Conservation (phyloP, 345 rosid species). For the Gossypium raimondii region DNA sequence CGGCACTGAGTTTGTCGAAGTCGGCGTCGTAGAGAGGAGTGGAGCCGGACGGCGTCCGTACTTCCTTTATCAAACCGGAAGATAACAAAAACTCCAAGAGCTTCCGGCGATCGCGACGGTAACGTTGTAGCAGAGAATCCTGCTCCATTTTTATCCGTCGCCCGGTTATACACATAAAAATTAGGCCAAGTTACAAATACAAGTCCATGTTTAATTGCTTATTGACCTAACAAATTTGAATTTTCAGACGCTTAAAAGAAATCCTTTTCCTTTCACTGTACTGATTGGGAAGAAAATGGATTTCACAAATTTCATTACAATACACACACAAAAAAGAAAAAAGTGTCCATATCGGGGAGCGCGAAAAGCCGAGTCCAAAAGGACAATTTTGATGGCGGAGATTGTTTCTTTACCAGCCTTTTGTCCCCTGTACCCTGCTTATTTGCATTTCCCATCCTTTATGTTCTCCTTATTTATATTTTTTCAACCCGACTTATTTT, state of each 20-base stretch:
- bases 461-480: neutral
- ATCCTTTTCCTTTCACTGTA: neutral
- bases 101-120: constrained; percentile 91
- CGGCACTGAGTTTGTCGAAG: constrained; percentile 71
- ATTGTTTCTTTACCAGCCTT: neutral
- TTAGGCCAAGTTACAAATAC: neutral
- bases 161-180: neutral
- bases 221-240: neutral
- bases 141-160: constrained; percentile 22
- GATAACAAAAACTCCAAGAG: constrained; percentile 67
- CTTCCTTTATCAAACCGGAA: constrained; percentile 53
- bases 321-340: too few relatives aligned
- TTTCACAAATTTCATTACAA: neutral
- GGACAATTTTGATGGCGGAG: constrained; percentile 14
- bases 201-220: neutral
- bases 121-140: constrained; percentile 45
- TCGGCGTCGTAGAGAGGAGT: constrained; percentile 41
- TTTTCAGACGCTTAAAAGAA: neutral
- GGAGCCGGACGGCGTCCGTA: constrained; percentile 49
- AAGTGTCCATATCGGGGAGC: constrained; percentile 16
- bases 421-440: neutral
- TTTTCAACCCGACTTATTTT: neutral
- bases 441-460: neutral
- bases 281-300: neutral
- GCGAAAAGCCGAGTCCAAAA: constrained; percentile 24